Percentiles rank a stretch among this genome's conserved stretches.
Conservation (phyloP, 75 land plant species). For the Azolla pinnata region DNA sequence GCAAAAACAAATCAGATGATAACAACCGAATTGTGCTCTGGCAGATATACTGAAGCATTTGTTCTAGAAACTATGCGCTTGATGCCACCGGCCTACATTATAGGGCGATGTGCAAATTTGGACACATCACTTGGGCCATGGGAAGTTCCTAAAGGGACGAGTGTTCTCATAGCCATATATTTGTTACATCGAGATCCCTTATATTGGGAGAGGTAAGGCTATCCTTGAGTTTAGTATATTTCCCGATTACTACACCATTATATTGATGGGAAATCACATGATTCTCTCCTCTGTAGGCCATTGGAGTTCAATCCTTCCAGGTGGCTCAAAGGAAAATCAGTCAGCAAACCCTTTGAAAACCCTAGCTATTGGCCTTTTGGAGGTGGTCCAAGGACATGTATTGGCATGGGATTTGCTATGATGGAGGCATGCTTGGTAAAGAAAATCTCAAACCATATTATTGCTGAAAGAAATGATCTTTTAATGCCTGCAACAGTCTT, state of each 20-base stretch:
- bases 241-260: background rate
- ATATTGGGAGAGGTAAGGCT: constrained; percentile 22
- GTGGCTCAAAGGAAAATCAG: constrained; percentile 16
- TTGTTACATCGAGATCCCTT: constrained; percentile 31
- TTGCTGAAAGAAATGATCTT: too few species aligned
- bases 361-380: constrained; percentile 44
- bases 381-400: constrained; percentile 40
- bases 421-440: constrained; percentile 33
- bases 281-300: constrained; percentile 18
- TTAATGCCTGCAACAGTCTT: too few species aligned
- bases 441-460: background rate
- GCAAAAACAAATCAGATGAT: too few species aligned
- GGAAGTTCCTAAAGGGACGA: constrained; percentile 22
- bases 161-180: constrained; percentile 23
- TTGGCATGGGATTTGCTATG: constrained; percentile 43
- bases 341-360: constrained; percentile 17
- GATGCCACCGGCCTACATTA: constrained; percentile 28
- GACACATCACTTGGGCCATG: constrained; percentile 14
- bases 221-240: too few species aligned
- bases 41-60: constrained; percentile 22
- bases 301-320: constrained; percentile 22
- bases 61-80: constrained; percentile 28
- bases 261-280: too few species aligned
- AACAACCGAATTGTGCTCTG: background rate
- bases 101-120: constrained; percentile 26